Evolutionary conservation across 352 stramenopile species (phyloP), one percentile per base, ranked within the genome.

Genomic region (Pythium monospermum): DNA sequence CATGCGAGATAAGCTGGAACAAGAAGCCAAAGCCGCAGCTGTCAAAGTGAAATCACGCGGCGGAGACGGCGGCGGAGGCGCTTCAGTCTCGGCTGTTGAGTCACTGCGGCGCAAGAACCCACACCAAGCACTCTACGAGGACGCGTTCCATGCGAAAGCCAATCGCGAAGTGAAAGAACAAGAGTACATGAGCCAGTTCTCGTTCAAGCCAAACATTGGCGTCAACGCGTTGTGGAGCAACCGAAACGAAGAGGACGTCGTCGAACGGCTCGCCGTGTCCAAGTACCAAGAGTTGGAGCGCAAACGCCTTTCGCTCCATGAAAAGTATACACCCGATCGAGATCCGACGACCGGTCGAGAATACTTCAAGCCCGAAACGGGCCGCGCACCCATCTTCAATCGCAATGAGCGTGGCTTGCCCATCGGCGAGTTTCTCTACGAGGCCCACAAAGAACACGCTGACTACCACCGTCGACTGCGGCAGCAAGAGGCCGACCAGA

Each of bases 151-250:
- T 13, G 64, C 61, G 11, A 65, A 66, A 27, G 62, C 66, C 1
- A 53, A 71, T 16, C 61, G 65, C 0, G 64, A 86, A 25, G 71
- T 72, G 13, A 60, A 62, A 5, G 78, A 88, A 33, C 51, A 76
- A 15, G 70, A 72, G 48, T 78, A 87, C 48, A 45, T 83, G 18
- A 69, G 65, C 35, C 76, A 87, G 59, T 88, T 81, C 57, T 49
- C 81, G 12, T 87, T 90, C 67, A 87, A 87, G 50, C 81, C 81
- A 18, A 65, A 91, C 51, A 90, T 91, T 46, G 81, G 81, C 13
- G 69, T 90, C 10, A 89, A 88, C 46, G 51, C 75, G 23, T 58
- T 87, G 1, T 90, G 79, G 79, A 61, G 48, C 19, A 54, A 72
- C 22, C 55, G 63, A 13, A 69, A 63, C 11, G 57, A 71, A 12